Evolutionary conservation across 2,329 filamentous ascomycete genomes (phyloP), one percentile per base, ranked within the genome.

Genomic region (Leptodontidium sp.): DNA sequence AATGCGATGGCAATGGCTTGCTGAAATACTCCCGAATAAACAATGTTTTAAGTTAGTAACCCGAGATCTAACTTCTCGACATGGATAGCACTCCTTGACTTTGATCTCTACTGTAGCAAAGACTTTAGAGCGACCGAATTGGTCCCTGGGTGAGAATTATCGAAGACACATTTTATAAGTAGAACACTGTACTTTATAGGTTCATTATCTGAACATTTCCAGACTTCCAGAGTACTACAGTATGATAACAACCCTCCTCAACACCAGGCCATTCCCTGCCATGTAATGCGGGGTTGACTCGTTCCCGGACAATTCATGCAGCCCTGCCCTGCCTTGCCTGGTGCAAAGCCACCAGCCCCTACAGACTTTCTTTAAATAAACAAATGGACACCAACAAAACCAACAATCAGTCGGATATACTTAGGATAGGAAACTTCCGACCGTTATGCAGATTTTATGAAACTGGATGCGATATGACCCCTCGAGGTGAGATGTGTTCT

Each of bases 231-330:
- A 45, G 9, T 45, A 17, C 40, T 45, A 17, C 15, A 21, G 21
- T 21, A 21, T 21, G 40, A 7, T 45, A 11, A 26, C 24, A 11
- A 21, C 21, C 21, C 49, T 52, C 49, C 14, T 52, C 21, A 45
- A 52, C 8, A 26, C 49, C 21, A 14, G 21, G 49, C 49, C 49
- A 52, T 52, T 52, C 21, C 49, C 49, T 52, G 49, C 49, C 49
- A 52, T 52, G 21, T 8, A 52, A 29, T 21, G 49, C 49, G 32
- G 49, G 49, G 49, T 52, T 52, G 49, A 14, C 21, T 52, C 49
- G 21, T 52, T 26, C 26, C 26, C 21, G 21, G 49, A 52, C 21
- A 52, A 52, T 52, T 29, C 49, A 26, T 29, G 49, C 49, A 52
- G 21, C 49, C 21, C 21, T 21, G 21, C 21, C 21, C 21, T 21